Evolutionary conservation across 1,139 yeast genomes (phyloP).

Genomic region (Kluyveromyces sp.): DNA sequence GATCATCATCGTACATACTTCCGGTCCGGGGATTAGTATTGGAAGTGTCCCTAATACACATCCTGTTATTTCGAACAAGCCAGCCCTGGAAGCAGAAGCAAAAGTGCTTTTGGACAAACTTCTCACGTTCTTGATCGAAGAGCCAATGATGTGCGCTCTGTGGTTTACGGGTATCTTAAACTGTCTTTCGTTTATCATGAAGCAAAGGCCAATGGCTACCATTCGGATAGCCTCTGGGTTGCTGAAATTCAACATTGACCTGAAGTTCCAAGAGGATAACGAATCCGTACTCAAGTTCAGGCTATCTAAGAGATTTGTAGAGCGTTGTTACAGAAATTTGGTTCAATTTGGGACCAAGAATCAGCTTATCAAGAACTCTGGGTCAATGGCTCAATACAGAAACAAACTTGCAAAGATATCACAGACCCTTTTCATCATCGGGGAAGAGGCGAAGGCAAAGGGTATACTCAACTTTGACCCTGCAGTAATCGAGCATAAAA

Average conservation of each 20-base stretch:
- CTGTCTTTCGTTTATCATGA: constrained; percentile 46
- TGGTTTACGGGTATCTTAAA: constrained; percentile 50
- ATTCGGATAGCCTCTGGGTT: constrained; percentile 39
- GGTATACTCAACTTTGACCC: constrained; percentile 28
- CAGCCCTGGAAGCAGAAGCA: constrained; percentile 63
- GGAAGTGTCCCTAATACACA: constrained; percentile 57
- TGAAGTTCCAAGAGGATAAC: constrained; percentile 35
- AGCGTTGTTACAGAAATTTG: constrained; percentile 41
- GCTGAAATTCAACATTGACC: constrained; percentile 36
- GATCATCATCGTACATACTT: constrained; percentile 62
- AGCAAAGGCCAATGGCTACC: constrained; percentile 49
- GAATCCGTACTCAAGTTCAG: constrained; percentile 35
- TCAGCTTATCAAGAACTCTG: constrained; percentile 29
- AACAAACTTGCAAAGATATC: constrained; percentile 30
- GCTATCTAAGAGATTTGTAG: constrained; percentile 41
- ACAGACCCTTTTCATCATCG: constrained; percentile 29
- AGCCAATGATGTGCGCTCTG: constrained; percentile 47
- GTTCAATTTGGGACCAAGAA: constrained; percentile 38
- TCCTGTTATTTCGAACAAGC: constrained; percentile 50
- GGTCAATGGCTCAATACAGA: constrained; percentile 22
- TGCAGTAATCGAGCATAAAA: constrained; percentile 20
- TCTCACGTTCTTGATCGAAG: constrained; percentile 48
- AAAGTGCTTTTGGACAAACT: constrained; percentile 60
- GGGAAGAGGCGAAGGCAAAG: constrained; percentile 31
- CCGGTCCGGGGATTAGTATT: constrained; percentile 43